A percentile compares a stretch with the other conserved stretches of the same genome.
These are phyloP conservation scores for Tricholomella constricta DNA, from an alignment of 768 basidiomycete species.

Conservation along the genomic window DNA sequence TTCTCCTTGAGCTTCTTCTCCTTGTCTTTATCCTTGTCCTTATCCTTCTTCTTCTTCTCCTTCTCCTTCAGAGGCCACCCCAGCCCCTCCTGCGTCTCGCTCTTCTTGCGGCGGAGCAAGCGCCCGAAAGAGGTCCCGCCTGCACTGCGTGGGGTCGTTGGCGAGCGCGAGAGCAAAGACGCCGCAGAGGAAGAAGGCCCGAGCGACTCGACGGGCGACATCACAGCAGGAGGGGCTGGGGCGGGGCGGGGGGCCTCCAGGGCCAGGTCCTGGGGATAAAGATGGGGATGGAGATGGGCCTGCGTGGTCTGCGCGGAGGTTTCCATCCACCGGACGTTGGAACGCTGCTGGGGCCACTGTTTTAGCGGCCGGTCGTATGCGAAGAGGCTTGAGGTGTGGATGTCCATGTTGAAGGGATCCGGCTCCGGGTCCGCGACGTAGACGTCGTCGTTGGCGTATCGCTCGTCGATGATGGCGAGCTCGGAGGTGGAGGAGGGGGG, in stretches of 20 bases:
- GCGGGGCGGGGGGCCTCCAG: neutral
- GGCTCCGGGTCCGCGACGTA: neutral
- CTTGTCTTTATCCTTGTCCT: too few relatives aligned
- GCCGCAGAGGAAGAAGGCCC: neutral
- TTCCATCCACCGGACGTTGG: constrained; percentile 20
- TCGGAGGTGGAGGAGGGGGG: constrained; percentile 8
- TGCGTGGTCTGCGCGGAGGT: neutral
- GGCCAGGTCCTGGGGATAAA: neutral
- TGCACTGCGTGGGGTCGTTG: constrained; percentile 14
- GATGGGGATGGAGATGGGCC: too few relatives aligned
- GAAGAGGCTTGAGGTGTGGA: constrained; percentile 1
- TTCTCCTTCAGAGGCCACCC: constrained; percentile 24
- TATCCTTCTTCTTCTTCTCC: too few relatives aligned
- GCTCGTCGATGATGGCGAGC: constrained; percentile 43
- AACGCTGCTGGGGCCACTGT: constrained; percentile 32
- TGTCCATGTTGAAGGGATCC: constrained; percentile 12
- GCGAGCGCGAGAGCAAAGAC: neutral
- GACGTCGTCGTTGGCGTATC: constrained; percentile 14
- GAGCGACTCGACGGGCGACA: neutral
- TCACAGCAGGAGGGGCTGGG: neutral
- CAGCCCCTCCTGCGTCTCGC: constrained; percentile 1
- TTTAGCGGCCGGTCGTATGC: constrained; percentile 13
- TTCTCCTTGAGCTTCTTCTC: constrained; percentile 22
- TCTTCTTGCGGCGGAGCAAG: constrained; percentile 22
- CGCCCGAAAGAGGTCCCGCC: constrained; percentile 24